phyloP scores from a whole-genome alignment of 257 asterid genomes.

The Scutellaria galericulata region DNA sequence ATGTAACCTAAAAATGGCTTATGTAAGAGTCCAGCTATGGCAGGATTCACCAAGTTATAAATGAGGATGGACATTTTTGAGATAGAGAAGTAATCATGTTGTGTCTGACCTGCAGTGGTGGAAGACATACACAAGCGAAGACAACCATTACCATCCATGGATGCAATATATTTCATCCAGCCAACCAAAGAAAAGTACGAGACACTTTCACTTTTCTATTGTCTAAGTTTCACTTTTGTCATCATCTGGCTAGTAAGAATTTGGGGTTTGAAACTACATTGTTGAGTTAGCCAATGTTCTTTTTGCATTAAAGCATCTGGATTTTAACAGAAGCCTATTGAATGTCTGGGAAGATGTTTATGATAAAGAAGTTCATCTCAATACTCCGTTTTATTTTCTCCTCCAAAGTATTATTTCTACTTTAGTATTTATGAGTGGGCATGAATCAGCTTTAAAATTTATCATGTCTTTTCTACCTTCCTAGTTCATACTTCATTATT shows the following conservation, averaged over 20 bases:
- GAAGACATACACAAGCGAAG: slow-evolving; percentile 97
- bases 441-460: neutral
- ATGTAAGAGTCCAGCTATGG: slow-evolving; percentile 1
- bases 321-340: slow-evolving; percentile 5
- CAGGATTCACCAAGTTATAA: slow-evolving; percentile 23
- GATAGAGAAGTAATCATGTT: slow-evolving; percentile 40
- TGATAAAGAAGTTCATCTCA: neutral
- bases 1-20: slow-evolving; percentile 26
- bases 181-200: slow-evolving; percentile 94
- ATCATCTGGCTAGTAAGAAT: slow-evolving; percentile 19
- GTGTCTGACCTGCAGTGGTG: slow-evolving; percentile 75
- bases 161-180: slow-evolving; percentile 93
- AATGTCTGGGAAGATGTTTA: slow-evolving; percentile 7
- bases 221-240: slow-evolving; percentile 33
- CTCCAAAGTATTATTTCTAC: slow-evolving; percentile 18
- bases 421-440: neutral
- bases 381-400: neutral
- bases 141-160: slow-evolving; percentile 96
- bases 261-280: slow-evolving; percentile 16
- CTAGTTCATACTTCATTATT: neutral
- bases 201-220: slow-evolving; percentile 24
- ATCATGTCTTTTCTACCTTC: neutral
- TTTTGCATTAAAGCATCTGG: slow-evolving; percentile 1
- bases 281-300: slow-evolving; percentile 20
- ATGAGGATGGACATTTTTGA: slow-evolving; percentile 17